These are phyloP conservation scores for Aaosphaeria arxii DNA, from an alignment of 2,329 filamentous ascomycete genomes.

Conservation along the genomic window DNA sequence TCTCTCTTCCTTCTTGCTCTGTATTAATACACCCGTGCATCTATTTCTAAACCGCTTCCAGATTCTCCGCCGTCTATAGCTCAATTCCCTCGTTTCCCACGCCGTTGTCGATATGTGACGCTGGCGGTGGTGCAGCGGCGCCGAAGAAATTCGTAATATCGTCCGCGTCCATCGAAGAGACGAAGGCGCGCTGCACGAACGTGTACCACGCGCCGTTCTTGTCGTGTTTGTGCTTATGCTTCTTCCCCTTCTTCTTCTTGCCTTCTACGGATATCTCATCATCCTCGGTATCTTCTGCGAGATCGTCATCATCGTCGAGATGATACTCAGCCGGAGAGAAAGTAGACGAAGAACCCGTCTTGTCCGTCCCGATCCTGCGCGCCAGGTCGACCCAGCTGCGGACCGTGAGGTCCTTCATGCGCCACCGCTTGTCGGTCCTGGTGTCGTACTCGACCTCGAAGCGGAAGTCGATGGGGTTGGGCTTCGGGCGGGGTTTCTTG, in stretches of 20 bases:
- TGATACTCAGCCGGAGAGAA: conserved; percentile 9
- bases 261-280: conserved; percentile 41
- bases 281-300: conserved; percentile 14
- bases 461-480: conserved; percentile 62
- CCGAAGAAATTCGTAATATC: conserved; percentile 40
- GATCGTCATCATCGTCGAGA: conserved; percentile 15
- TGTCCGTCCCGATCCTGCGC: conserved; percentile 65
- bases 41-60: too few species aligned
- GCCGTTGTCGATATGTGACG: too few species aligned
- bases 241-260: conserved; percentile 54
- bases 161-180: conserved; percentile 65
- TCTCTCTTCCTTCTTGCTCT: too few species aligned
- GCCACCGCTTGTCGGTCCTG: conserved; percentile 70
- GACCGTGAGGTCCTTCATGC: conserved; percentile 79
- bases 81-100: too few species aligned
- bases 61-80: too few species aligned
- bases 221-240: conserved; percentile 38
- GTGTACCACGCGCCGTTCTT: conserved; percentile 70
- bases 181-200: conserved; percentile 77
- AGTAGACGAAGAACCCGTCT: conserved; percentile 16
- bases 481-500: conserved; percentile 47
- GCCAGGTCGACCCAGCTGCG: conserved; percentile 77
- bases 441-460: conserved; percentile 89
- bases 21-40: too few species aligned
- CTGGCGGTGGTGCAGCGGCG: too few species aligned